These are phyloP conservation scores for Pythium aquatile DNA, from an alignment of 352 stramenopile genomes.

Conservation along the genomic window DNA sequence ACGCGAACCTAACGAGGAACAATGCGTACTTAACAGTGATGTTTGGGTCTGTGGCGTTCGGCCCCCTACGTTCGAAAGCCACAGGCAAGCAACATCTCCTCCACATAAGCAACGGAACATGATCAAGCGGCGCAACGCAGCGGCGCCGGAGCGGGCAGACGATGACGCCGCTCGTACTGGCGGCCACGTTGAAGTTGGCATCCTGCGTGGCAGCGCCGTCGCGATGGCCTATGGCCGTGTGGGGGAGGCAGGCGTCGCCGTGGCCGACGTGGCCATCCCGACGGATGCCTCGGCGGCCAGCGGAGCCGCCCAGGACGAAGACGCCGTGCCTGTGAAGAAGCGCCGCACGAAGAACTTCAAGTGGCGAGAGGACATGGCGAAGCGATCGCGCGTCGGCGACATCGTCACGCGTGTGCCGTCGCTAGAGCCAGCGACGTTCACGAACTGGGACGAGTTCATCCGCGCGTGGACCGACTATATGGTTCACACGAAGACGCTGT, in stretches of 20 bases:
- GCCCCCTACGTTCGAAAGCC: background rate
- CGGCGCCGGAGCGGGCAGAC: conserved; percentile 4
- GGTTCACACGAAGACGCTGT: conserved; percentile 71
- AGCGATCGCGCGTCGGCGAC: conserved; percentile 40
- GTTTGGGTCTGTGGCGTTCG: background rate
- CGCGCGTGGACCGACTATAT: conserved; percentile 67
- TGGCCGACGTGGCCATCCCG: conserved; percentile 14
- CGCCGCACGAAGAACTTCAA: conserved; percentile 83
- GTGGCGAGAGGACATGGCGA: conserved; percentile 67
- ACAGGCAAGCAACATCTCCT: conserved; percentile 3
- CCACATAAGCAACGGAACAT: conserved; percentile 3
- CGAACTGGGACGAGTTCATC: conserved; percentile 67
- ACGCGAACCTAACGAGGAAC: conserved; percentile 9
- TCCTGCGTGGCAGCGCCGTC: background rate
- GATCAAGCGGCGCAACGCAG: conserved; percentile 14
- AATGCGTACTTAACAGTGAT: background rate
- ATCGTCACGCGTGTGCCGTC: conserved; percentile 43
- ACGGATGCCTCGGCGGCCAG: background rate
- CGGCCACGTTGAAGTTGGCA: conserved; percentile 1
- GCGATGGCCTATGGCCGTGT: background rate
- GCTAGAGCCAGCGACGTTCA: conserved; percentile 57
- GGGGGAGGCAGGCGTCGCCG: background rate
- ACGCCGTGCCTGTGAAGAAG: conserved; percentile 60
- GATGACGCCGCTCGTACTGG: background rate
- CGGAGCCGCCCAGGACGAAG: background rate